Evolutionary conservation across 768 basidiomycete genomes (phyloP).

Genomic region (Rhodotorula sphaerocarpa): DNA sequence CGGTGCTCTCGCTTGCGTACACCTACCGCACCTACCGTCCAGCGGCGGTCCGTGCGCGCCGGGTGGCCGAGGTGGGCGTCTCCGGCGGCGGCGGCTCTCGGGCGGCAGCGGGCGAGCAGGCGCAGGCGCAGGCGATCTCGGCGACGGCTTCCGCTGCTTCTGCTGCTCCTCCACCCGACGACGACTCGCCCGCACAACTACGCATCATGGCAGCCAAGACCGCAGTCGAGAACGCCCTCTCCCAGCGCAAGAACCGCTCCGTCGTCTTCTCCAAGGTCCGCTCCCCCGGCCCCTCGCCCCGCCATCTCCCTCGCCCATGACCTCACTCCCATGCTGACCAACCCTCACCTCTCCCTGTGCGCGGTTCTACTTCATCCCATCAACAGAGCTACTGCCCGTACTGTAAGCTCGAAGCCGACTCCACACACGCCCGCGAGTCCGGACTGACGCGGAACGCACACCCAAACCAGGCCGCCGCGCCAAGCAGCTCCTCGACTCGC

Average conservation of each 20-base stretch:
- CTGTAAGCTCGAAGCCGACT: slow-evolving; percentile 2
- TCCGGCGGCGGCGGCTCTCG: no score
- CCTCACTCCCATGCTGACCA: background rate
- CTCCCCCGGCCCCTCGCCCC: background rate
- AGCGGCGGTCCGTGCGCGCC: background rate
- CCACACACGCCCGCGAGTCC: no score
- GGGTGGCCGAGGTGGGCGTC: no score
- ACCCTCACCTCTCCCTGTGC: background rate
- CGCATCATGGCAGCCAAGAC: slow-evolving; percentile 17
- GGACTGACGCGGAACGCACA: no score
- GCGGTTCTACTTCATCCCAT: no score
- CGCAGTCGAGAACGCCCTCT: slow-evolving; percentile 10
- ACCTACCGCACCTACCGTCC: background rate
- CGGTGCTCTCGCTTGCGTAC: slow-evolving; percentile 1
- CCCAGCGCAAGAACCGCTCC: background rate
- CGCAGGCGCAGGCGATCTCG: no score
- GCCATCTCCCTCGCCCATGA: background rate
- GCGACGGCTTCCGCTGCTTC: no score
- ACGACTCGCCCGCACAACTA: background rate
- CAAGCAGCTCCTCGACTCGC: slow-evolving; percentile 17
- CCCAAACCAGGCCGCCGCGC: background rate
- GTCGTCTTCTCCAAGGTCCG: slow-evolving; percentile 27
- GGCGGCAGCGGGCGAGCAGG: no score
- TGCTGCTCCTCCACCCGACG: background rate
- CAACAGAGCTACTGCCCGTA: slow-evolving; percentile 16